Evolutionary conservation across 2,329 filamentous ascomycete genomes (phyloP), one percentile per base, ranked within the genome.

Genomic region (Fusarium equiseti): DNA sequence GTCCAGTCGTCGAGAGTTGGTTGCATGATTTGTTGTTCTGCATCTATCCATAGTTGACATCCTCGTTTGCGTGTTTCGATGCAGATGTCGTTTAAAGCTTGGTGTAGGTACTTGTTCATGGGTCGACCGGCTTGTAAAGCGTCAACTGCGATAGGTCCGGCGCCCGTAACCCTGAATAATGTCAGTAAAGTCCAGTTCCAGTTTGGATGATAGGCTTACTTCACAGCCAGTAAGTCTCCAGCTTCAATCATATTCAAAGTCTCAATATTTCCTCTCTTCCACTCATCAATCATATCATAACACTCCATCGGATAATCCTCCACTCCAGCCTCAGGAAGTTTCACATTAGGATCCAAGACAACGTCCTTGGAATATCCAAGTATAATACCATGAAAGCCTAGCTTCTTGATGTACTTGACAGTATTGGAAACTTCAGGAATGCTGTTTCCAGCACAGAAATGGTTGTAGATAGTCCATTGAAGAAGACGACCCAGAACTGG

Each of bases 161-260:
- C 83, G 6, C 83, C 83, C 18, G 82, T 84, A 0, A 81, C 75
- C 59, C 81, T 83, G 3, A 3, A n/a, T 0, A 8, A 20, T 16
- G 42, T 74, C 9, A 66, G 60, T 5, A 10, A 0, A 8, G 13
- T 10, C 2, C 32, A 35, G 1, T 8, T 3, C 1, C 4, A 3
- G 3, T 16, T 2, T 8, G 1, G 7, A 31, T 16, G n/a, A 10
- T n/a, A 32, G 8, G 16, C 79, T 71, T 73, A 85, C 79, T 91
- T 91, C 42, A 90, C 76, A 0, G 88, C 87, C 1, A 90, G 84
- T 66, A 88, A 89, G 59, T 90, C 89, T 3, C 86, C 82, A 0
- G 60, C 32, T 9, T 73, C 81, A 5, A 86, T 80, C 82, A 88
- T 86, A 15, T 83, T 79, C 2, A 89, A 79, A 0, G 86, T 88